Percentiles rank a stretch among this genome's conserved stretches.
Conservation (phyloP, 1,284 basidiomycete genomes). For the Trametes versicolor region DNA sequence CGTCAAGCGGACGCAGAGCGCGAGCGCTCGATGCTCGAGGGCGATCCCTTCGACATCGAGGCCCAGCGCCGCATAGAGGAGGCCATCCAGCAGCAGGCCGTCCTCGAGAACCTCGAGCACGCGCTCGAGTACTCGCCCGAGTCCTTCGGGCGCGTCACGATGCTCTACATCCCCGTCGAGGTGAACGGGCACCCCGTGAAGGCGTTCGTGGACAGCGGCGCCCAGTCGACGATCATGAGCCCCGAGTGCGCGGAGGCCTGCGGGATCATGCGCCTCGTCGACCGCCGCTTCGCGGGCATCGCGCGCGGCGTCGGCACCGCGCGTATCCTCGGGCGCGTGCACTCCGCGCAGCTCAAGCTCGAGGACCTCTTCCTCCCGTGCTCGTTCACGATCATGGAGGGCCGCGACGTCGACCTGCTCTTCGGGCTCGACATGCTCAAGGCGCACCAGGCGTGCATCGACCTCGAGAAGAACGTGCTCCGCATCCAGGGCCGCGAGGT, state of each 20-base stretch:
- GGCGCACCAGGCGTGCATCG: conserved; percentile 95
- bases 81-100: conserved; percentile 89
- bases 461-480: conserved; percentile 88
- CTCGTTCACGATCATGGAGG: conserved; percentile 97
- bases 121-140: conserved; percentile 94
- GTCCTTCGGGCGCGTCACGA: conserved; percentile 92
- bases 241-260: conserved; percentile 95
- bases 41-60: conserved; percentile 91
- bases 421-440: conserved; percentile 99
- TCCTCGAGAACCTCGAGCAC: conserved; percentile 92
- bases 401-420: conserved; percentile 90
- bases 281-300: conserved; percentile 89
- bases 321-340: conserved; percentile 93
- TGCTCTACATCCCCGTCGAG: conserved; percentile 94
- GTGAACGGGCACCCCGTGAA: conserved; percentile 93
- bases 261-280: conserved; percentile 95
- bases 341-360: conserved; percentile 92
- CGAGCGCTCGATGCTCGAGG: conserved; percentile 78
- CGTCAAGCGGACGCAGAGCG: conserved; percentile 65
- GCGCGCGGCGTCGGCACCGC: conserved; percentile 97
- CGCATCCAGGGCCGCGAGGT: conserved; percentile 91
- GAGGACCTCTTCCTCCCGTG: conserved; percentile 88
- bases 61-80: conserved; percentile 96
- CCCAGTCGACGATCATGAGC: conserved; percentile 97
- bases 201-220: conserved; percentile 98